A percentile compares a stretch with the other conserved stretches of the same genome.
These are phyloP conservation scores for Lanmaoa pseudosensibilis DNA, from an alignment of 768 basidiomycete genomes.

Conservation along the genomic window DNA sequence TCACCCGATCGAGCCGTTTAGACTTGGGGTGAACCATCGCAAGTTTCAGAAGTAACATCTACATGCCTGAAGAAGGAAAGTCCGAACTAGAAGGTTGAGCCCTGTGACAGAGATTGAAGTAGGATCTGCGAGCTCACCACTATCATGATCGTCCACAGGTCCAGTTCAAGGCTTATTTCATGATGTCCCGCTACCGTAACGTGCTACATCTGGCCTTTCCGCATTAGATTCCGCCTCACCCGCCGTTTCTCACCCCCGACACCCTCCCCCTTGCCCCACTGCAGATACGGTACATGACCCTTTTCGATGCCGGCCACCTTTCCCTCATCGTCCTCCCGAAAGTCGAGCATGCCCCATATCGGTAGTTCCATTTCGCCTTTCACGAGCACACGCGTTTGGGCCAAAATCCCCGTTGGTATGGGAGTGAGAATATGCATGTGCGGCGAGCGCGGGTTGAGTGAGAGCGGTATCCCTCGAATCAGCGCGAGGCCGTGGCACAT, in stretches of 20 bases:
- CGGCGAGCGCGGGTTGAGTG: conserved; percentile 27
- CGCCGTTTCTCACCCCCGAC: conserved; percentile 70
- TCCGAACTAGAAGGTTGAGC: neutral
- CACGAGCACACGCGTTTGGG: conserved; percentile 44
- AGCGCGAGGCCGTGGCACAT: conserved; percentile 76
- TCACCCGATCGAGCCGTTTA: too few species aligned
- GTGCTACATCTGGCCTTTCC: conserved; percentile 65
- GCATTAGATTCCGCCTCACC: conserved; percentile 85
- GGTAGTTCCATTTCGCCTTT: conserved; percentile 91
- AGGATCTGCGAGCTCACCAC: neutral
- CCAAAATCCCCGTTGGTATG: conserved; percentile 50
- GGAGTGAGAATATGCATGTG: conserved; percentile 81
- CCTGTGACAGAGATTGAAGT: neutral
- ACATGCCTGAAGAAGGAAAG: neutral
- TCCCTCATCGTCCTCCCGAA: conserved; percentile 41
- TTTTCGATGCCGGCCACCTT: conserved; percentile 50
- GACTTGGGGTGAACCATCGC: too few species aligned
- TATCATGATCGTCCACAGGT: neutral
- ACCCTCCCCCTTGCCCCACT: conserved; percentile 70
- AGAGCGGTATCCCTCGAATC: conserved; percentile 50
- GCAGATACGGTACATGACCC: conserved; percentile 71
- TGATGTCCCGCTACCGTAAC: neutral
- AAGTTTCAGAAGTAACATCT: too few species aligned
- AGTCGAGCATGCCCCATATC: conserved; percentile 85
- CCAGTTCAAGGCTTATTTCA: neutral